These are phyloP conservation scores for Gastrodia elata DNA, from an alignment of 106 monocot species.

Conservation along the genomic window DNA sequence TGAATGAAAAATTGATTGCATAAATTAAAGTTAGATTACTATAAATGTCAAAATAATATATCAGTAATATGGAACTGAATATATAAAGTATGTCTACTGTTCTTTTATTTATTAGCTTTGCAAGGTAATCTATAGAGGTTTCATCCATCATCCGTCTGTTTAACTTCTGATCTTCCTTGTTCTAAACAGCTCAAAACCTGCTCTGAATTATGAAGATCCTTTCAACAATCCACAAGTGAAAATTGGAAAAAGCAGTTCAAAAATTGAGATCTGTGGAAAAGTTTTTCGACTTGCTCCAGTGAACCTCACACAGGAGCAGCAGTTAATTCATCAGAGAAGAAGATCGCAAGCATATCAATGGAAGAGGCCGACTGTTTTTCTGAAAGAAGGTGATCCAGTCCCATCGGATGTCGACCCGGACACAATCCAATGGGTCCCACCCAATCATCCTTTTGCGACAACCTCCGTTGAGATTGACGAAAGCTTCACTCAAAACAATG, in stretches of 20 bases:
- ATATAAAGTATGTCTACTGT: too few species aligned
- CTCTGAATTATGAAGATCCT: slow-evolving; percentile 78
- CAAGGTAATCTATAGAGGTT: neutral
- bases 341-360: slow-evolving; percentile 78
- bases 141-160: neutral
- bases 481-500: slow-evolving; percentile 53
- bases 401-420: slow-evolving; percentile 86
- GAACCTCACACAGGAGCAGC: slow-evolving; percentile 70
- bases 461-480: slow-evolving; percentile 75
- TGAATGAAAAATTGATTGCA: too few species aligned
- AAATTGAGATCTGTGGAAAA: slow-evolving; percentile 83
- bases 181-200: slow-evolving; percentile 46
- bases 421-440: slow-evolving; percentile 75
- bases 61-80: too few species aligned
- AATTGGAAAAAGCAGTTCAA: slow-evolving; percentile 44
- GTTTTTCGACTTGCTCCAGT: slow-evolving; percentile 73
- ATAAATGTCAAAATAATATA: too few species aligned
- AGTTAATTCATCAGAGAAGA: slow-evolving; percentile 65
- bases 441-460: slow-evolving; percentile 91
- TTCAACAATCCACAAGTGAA: slow-evolving; percentile 91
- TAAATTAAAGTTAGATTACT: too few species aligned
- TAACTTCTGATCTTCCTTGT: neutral
- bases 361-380: slow-evolving; percentile 85
- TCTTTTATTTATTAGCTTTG: neutral
- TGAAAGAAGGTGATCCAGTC: slow-evolving; percentile 85